Percentiles rank a stretch among this genome's conserved stretches.
These are phyloP conservation scores for Populus nigra DNA, from an alignment of 345 rosid species.

Conservation along the genomic window DNA sequence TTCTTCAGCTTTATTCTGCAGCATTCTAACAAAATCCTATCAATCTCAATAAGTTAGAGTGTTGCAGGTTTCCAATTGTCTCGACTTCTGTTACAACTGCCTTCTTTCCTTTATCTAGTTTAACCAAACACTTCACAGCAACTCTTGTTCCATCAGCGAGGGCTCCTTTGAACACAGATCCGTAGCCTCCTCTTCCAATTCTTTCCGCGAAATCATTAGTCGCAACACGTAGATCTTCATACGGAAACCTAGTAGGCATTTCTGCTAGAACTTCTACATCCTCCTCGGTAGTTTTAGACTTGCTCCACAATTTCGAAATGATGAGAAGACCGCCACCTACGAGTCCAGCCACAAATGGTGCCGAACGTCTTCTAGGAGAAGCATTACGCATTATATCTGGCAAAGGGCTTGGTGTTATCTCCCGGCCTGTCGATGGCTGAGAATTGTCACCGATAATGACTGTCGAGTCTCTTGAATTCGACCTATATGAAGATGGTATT, in stretches of 20 bases:
- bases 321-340: too few relatives aligned
- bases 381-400: too few relatives aligned
- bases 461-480: too few relatives aligned
- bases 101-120: constrained; percentile 59
- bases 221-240: constrained; percentile 46
- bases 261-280: too few relatives aligned
- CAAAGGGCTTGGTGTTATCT: too few relatives aligned
- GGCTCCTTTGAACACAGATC: constrained; percentile 59
- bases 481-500: too few relatives aligned
- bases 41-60: constrained; percentile 35
- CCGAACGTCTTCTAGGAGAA: too few relatives aligned
- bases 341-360: too few relatives aligned
- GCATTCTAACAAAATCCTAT: not conserved
- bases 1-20: not conserved
- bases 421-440: too few relatives aligned
- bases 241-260: constrained; percentile 50
- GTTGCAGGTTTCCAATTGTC: constrained; percentile 62
- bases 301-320: too few relatives aligned
- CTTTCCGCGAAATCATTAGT: constrained; percentile 52
- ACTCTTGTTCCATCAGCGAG: constrained; percentile 54
- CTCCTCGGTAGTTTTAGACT: too few relatives aligned
- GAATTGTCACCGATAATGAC: too few relatives aligned
- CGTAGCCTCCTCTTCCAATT: constrained; percentile 83
- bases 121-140: constrained; percentile 72
- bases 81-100: constrained; percentile 69